Evolutionary conservation across 148 eudicot species (phyloP).

Genomic region (Arbutus unedo): DNA sequence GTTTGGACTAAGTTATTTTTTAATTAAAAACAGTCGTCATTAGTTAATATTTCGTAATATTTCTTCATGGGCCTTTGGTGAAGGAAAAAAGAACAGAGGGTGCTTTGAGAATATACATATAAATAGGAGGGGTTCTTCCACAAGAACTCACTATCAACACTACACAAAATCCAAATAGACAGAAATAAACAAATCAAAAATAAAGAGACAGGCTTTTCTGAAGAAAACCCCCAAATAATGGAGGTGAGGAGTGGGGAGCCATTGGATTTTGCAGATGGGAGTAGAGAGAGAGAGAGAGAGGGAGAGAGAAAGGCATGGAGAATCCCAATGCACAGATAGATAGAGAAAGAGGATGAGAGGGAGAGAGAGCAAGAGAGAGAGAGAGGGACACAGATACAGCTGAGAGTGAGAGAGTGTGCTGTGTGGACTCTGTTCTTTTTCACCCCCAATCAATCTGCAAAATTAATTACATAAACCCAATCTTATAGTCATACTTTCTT

Average conservation of each 20-base stretch:
- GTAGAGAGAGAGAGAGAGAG: background rate
- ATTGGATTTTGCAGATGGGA: conserved; percentile 20
- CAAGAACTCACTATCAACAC: background rate
- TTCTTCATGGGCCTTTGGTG: too few species aligned
- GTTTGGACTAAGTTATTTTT: too few species aligned
- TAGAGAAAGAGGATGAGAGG: background rate
- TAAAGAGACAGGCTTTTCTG: conserved; percentile 12
- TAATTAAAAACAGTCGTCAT: too few species aligned
- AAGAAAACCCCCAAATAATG: conserved; percentile 21
- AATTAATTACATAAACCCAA: background rate
- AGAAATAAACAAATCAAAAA: background rate
- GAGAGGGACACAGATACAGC: conserved; percentile 12
- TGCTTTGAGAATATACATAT: background rate
- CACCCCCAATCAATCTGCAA: conserved; percentile 3
- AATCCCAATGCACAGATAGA: conserved; percentile 24
- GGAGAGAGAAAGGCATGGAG: conserved; percentile 14
- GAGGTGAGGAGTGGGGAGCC: conserved; percentile 27
- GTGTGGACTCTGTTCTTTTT: conserved; percentile 11
- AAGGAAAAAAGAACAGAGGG: background rate
- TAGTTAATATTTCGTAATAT: too few species aligned
- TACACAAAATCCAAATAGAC: background rate
- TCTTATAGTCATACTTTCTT: background rate
- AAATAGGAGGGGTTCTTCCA: conserved; percentile 1
- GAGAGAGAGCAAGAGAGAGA: background rate
- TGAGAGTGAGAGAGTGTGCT: conserved; percentile 23